phyloP scores from a whole-genome alignment of 805 yeast species.

The Cyberlindnera saturnus region DNA sequence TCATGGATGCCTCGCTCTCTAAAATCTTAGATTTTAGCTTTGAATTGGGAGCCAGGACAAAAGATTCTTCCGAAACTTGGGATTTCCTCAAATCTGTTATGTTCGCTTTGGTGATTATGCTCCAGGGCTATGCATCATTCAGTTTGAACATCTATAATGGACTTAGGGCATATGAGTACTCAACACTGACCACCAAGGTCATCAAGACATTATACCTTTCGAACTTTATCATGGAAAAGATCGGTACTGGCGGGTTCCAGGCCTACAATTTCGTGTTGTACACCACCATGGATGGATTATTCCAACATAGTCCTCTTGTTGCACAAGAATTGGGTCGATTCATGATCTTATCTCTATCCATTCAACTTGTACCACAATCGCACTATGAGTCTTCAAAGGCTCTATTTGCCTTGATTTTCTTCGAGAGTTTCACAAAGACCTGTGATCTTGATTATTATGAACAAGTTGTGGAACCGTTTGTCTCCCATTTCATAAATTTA shows the following conservation, averaged over 20 bases:
- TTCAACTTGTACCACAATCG: conserved; percentile 13
- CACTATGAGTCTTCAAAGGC: conserved; percentile 24
- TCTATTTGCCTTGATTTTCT: conserved; percentile 25
- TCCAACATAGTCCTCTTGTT: conserved; percentile 22
- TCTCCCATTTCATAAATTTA: conserved; percentile 14
- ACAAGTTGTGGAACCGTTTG: conserved; percentile 25
- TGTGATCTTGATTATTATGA: conserved; percentile 33
- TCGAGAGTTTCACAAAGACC: conserved; percentile 25
- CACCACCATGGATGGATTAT: conserved; percentile 38
- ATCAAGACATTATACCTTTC: conserved; percentile 37
- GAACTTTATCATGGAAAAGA: conserved; percentile 42
- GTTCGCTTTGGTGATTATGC: conserved; percentile 43
- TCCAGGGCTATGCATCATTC: conserved; percentile 41
- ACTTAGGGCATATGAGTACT: conserved; percentile 9
- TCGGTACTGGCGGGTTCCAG: conserved; percentile 63
- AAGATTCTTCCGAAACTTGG: conserved; percentile 26
- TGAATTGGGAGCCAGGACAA: conserved; percentile 3
- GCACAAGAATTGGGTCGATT: conserved; percentile 25
- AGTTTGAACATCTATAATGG: conserved; percentile 26
- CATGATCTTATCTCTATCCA: conserved; percentile 24
- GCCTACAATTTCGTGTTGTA: conserved; percentile 55
- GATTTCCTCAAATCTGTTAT: conserved; percentile 33
- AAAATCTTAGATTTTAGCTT: conserved; percentile 12
- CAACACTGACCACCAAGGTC: conserved; percentile 25
- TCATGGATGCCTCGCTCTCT: conserved; percentile 11